These are phyloP conservation scores for Salvia miltiorrhiza DNA, from an alignment of 257 asterid species.

Conservation along the genomic window DNA sequence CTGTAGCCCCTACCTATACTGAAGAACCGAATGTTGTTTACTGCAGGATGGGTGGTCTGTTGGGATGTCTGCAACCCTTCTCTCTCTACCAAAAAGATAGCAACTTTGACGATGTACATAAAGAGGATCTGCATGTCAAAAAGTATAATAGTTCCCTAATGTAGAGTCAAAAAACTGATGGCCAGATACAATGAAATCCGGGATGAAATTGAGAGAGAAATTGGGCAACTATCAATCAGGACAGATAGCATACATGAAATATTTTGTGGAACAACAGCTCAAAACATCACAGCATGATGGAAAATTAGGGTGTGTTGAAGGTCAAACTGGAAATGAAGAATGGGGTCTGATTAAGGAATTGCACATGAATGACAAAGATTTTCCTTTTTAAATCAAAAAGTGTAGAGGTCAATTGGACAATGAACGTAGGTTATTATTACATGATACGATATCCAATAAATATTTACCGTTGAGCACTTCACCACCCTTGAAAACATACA, in stretches of 20 bases:
- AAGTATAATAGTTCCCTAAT: conserved; percentile 4
- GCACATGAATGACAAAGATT: not conserved
- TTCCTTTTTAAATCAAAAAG: not conserved
- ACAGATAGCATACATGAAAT: not conserved
- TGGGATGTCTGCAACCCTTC: conserved; percentile 93
- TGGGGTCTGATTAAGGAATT: not conserved
- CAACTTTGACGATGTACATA: conserved; percentile 92
- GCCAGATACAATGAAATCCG: not conserved
- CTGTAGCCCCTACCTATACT: conserved; percentile 62
- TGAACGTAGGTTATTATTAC: not conserved
- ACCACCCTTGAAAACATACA: conserved; percentile 93
- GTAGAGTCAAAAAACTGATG: not conserved
- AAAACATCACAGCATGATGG: conserved; percentile 4
- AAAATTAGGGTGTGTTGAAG: not conserved
- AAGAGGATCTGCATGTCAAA: conserved; percentile 69
- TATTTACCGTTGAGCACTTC: conserved; percentile 80
- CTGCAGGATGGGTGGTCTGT: conserved; percentile 99
- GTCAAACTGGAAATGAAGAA: not conserved
- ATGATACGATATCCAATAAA: not conserved
- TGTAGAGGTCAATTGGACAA: not conserved
- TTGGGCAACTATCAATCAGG: not conserved
- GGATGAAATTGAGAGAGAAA: not conserved
- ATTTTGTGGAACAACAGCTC: not conserved
- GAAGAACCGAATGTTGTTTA: conserved; percentile 99
- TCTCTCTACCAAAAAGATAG: conserved; percentile 97